A percentile compares a stretch with the other conserved stretches of the same genome.
Evolutionary conservation across 2,329 filamentous ascomycete species (phyloP).

Genomic region (Meredithiella fracta): DNA sequence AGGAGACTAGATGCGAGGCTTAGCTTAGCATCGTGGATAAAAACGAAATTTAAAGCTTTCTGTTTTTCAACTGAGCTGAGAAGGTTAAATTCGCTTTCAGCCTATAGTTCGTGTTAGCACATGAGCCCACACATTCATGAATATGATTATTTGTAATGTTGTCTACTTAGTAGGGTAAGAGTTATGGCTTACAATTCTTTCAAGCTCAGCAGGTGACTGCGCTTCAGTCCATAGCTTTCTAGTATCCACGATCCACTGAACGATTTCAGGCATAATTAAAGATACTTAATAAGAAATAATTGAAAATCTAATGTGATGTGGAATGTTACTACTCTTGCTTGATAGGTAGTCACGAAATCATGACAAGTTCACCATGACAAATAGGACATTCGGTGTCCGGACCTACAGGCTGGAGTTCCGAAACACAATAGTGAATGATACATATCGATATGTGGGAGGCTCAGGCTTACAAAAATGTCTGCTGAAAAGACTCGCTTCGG

Average conservation of each 20-base stretch:
- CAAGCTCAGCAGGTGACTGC: slow-evolving; percentile 31
- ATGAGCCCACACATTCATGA: no score
- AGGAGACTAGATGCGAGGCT: slow-evolving; percentile 54
- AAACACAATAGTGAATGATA: not conserved
- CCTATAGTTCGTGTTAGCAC: slow-evolving; percentile 24
- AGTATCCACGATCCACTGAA: slow-evolving; percentile 49
- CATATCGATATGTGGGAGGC: no score
- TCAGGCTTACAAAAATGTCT: no score
- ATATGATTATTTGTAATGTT: not conserved
- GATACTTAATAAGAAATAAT: not conserved
- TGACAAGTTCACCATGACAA: not conserved
- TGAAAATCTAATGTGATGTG: no score
- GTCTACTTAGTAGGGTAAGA: not conserved
- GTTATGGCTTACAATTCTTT: slow-evolving; percentile 26
- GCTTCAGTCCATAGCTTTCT: slow-evolving; percentile 39
- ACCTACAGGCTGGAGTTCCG: not conserved
- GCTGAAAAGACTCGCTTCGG: no score
- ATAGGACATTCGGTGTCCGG: not conserved
- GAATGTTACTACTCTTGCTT: not conserved
- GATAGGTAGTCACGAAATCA: not conserved
- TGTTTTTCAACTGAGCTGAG: slow-evolving; percentile 39
- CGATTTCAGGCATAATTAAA: slow-evolving; percentile 19
- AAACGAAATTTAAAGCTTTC: slow-evolving; percentile 43
- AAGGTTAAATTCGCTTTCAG: slow-evolving; percentile 35
- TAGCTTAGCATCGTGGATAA: slow-evolving; percentile 58